Conservation (phyloP, 257 asterid genomes). For the Primulina tabacum region DNA sequence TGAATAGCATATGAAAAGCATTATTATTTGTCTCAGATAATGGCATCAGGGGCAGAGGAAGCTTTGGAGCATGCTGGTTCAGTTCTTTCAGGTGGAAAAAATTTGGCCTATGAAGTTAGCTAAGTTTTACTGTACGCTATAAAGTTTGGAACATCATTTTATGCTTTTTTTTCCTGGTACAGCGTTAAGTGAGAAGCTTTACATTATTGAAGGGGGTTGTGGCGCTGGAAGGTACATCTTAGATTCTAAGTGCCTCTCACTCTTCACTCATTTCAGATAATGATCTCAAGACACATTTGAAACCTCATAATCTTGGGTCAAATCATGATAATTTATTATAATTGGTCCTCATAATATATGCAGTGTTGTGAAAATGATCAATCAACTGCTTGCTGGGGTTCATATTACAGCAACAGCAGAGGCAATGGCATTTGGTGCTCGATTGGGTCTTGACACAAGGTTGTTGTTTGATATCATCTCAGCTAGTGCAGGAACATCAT, state of each 20-base stretch:
- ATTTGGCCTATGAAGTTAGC: constrained; percentile 11
- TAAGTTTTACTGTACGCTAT: constrained; percentile 17
- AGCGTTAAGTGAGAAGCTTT: constrained; percentile 95
- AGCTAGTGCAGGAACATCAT: constrained; percentile 80
- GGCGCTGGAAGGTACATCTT: constrained; percentile 88
- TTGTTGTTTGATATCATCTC: constrained; percentile 71
- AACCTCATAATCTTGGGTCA: constrained; percentile 3
- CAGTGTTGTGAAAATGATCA: constrained; percentile 95
- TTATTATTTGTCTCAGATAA: constrained; percentile 54
- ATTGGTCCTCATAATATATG: constrained; percentile 5
- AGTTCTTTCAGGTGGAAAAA: constrained; percentile 73
- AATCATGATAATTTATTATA: neutral
- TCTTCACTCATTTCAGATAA: neutral
- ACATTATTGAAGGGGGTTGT: constrained; percentile 86
- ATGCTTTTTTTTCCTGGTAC: constrained; percentile 32
- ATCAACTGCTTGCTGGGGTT: constrained; percentile 99
- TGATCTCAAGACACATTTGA: neutral
- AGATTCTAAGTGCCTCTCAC: constrained; percentile 5
- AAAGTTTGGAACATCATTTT: constrained; percentile 13
- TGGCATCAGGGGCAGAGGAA: constrained; percentile 93
- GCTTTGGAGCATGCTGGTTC: constrained; percentile 86
- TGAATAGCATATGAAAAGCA: constrained; percentile 24
- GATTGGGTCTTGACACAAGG: constrained; percentile 78
- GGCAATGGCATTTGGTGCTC: constrained; percentile 94
- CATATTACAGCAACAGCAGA: constrained; percentile 98